Evolutionary conservation across 495 filamentous ascomycete species (phyloP).

Genomic region (Aspergillus affinis): DNA sequence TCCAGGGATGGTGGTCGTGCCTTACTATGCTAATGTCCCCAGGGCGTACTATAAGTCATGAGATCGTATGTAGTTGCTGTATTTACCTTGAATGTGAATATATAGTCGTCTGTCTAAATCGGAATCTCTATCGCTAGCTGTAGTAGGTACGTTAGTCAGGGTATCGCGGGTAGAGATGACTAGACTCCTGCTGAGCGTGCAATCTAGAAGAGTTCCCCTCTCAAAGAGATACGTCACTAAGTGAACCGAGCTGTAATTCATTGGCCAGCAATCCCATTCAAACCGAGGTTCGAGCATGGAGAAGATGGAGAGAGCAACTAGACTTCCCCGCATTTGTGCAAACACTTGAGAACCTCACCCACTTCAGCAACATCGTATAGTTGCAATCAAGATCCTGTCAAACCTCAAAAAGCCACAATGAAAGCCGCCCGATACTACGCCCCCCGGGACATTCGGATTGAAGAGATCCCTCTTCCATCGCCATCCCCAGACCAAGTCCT

Average conservation of each 20-base stretch:
- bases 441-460: constrained; percentile 15
- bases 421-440: constrained; percentile 17
- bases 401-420: constrained; percentile 6
- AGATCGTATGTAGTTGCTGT: not conserved
- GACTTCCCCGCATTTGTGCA: not conserved
- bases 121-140: too few species aligned
- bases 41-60: constrained; percentile 22
- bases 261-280: not conserved
- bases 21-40: constrained; percentile 32
- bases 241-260: not conserved
- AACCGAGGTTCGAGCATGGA: not conserved
- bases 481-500: constrained; percentile 25
- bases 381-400: not conserved
- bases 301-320: not conserved
- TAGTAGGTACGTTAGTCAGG: too few species aligned
- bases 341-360: not conserved
- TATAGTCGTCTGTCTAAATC: too few species aligned
- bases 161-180: not conserved
- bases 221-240: not conserved
- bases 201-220: not conserved
- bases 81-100: not conserved
- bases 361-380: not conserved
- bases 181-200: too few species aligned
- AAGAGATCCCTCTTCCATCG: constrained; percentile 8
- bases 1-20: constrained; percentile 23